Percentiles rank a stretch among this genome's conserved stretches.
Conservation (phyloP, 139 green algal genomes). For the Astrephomene gubernaculifera region DNA sequence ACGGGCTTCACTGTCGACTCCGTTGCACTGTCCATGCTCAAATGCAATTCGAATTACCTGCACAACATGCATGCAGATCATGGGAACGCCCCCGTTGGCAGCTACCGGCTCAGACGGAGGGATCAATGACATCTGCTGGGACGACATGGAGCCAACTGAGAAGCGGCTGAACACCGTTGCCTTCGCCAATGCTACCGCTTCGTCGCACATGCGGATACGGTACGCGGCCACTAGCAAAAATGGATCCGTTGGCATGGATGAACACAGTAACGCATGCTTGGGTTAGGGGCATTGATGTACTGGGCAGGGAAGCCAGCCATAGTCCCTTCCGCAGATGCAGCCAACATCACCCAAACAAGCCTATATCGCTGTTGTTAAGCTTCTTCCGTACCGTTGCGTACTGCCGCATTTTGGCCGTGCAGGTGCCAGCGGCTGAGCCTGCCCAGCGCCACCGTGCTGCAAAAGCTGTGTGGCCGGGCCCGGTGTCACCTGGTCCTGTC, state of each 20-base stretch:
- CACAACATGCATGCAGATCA: background rate
- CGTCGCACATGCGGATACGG: conserved; percentile 32
- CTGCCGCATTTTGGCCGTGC: background rate
- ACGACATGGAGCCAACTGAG: conserved; percentile 39
- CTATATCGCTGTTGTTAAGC: no score
- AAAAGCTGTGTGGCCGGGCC: conserved; percentile 33
- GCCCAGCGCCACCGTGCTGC: conserved; percentile 6
- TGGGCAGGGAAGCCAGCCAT: no score
- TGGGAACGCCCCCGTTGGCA: background rate
- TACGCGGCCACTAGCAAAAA: no score
- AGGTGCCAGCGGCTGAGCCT: conserved; percentile 33
- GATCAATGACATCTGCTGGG: conserved; percentile 55
- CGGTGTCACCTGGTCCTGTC: background rate
- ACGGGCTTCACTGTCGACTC: background rate
- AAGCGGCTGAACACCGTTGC: conserved; percentile 38
- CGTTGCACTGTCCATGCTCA: background rate
- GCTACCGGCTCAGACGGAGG: conserved; percentile 7
- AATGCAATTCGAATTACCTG: background rate
- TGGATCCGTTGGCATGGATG: no score
- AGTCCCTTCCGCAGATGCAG: background rate
- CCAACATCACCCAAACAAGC: no score
- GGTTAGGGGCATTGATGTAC: no score
- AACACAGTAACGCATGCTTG: no score
- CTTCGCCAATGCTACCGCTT: background rate
- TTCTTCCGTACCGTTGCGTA: no score